Conservation (phyloP, 1,139 yeast genomes). For the Saccharomyces hybrid region DNA sequence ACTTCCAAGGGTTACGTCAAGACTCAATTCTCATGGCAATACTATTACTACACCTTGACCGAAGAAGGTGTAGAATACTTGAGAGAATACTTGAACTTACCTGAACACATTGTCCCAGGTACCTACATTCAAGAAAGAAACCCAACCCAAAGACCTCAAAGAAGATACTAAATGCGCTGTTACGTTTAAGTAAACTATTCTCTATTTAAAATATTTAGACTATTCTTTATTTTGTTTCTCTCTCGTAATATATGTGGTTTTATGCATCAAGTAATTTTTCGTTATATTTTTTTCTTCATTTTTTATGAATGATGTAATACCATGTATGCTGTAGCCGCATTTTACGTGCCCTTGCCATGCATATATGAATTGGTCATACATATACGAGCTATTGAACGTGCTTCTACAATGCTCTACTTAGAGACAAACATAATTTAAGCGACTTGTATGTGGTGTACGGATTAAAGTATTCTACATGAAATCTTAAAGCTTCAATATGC, state of each 20-base stretch:
- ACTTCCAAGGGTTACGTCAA: conserved; percentile 98
- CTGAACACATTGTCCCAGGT: conserved; percentile 97
- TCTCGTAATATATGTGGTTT: background rate
- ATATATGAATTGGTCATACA: background rate
- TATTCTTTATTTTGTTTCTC: background rate
- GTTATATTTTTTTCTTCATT: background rate
- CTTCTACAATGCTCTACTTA: background rate
- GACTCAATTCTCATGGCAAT: conserved; percentile 99
- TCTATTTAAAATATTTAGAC: background rate
- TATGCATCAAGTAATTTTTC: background rate
- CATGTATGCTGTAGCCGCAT: background rate
- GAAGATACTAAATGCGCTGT: conserved; percentile 35
- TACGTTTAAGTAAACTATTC: background rate
- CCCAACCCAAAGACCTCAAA: conserved; percentile 64
- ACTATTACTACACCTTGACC: conserved; percentile 99
- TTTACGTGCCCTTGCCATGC: background rate
- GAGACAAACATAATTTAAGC: background rate
- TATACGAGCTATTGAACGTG: background rate
- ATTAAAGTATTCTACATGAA: background rate
- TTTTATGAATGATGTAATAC: background rate
- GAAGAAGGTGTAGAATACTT: conserved; percentile 99
- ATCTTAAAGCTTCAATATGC: background rate
- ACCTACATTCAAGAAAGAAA: conserved; percentile 95
- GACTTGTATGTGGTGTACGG: background rate
- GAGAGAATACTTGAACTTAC: conserved; percentile 97